Evolutionary conservation across 768 basidiomycete genomes (phyloP).

Genomic region (Mycena crocata): DNA sequence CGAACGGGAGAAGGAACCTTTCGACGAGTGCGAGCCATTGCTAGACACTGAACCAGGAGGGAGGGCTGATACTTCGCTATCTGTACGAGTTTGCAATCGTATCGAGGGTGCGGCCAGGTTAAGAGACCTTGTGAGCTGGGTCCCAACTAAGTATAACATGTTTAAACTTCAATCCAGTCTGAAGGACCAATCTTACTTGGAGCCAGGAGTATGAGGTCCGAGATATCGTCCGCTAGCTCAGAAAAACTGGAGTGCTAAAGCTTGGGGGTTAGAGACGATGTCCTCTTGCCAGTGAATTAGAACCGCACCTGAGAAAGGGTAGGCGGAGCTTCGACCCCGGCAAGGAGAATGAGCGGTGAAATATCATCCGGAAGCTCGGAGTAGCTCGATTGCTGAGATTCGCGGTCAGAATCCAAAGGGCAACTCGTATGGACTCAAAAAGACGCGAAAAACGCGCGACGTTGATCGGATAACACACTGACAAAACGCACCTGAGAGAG

Average conservation of each 20-base stretch:
- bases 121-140: slow-evolving; percentile 13
- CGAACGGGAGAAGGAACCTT: slow-evolving; percentile 8
- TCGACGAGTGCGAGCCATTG: background rate
- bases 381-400: slow-evolving; percentile 39
- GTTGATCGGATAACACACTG: too few species aligned
- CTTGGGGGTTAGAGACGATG: background rate
- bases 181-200: slow-evolving; percentile 5
- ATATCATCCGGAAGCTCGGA: slow-evolving; percentile 41
- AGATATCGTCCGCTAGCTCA: slow-evolving; percentile 28
- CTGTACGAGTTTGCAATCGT: background rate
- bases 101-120: background rate
- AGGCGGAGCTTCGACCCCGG: background rate
- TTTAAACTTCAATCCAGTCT: background rate
- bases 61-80: background rate
- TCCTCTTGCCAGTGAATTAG: background rate
- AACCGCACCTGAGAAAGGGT: slow-evolving; percentile 9
- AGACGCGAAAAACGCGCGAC: background rate
- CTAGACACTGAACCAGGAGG: slow-evolving; percentile 6
- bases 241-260: slow-evolving; percentile 12
- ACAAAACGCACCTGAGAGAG: slow-evolving; percentile 27
- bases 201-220: slow-evolving; percentile 29
- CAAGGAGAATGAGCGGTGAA: slow-evolving; percentile 29
- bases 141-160: slow-evolving; percentile 15
- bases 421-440: background rate
- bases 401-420: background rate